phyloP scores from a whole-genome alignment of 148 eudicot genomes.

The Rheum nobile region DNA sequence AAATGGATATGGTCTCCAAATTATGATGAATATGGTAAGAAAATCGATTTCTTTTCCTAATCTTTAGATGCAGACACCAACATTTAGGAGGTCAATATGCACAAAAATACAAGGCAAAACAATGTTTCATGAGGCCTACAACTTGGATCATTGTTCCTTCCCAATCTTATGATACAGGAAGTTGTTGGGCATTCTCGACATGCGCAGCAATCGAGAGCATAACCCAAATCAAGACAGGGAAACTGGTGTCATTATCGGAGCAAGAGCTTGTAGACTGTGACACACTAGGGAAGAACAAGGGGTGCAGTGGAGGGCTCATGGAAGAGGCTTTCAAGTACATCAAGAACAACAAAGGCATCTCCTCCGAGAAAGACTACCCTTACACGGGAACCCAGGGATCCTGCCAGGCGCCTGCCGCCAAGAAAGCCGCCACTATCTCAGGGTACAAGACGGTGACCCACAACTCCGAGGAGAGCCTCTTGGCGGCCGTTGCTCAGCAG shows the following conservation, averaged over 20 bases:
- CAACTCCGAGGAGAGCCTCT: slow-evolving; percentile 23
- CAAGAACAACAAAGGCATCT: slow-evolving; percentile 27
- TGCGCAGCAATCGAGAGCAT: background rate
- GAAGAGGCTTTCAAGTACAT: slow-evolving; percentile 43
- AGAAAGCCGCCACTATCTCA: slow-evolving; percentile 18
- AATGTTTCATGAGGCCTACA: background rate
- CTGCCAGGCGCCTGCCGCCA: slow-evolving; percentile 20
- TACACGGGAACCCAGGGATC: slow-evolving; percentile 28
- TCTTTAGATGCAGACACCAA: background rate
- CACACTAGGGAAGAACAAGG: background rate
- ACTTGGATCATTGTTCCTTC: background rate
- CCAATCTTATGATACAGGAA: background rate
- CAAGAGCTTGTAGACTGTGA: slow-evolving; percentile 10
- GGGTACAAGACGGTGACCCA: slow-evolving; percentile 25
- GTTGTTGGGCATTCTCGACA: slow-evolving; percentile 9
- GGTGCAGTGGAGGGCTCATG: slow-evolving; percentile 3
- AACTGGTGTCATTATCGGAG: slow-evolving; percentile 3
- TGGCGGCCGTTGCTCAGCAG: slow-evolving; percentile 39
- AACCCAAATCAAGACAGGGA: slow-evolving; percentile 3
- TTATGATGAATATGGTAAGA: no score
- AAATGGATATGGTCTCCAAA: background rate
- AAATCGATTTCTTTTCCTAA: no score
- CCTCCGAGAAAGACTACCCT: slow-evolving; percentile 44
- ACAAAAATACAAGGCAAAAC: background rate
- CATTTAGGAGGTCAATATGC: background rate